Evolutionary conservation across 371 early-diverging fungal genomes (phyloP).

Genomic region (Apophysomyces sp.): DNA sequence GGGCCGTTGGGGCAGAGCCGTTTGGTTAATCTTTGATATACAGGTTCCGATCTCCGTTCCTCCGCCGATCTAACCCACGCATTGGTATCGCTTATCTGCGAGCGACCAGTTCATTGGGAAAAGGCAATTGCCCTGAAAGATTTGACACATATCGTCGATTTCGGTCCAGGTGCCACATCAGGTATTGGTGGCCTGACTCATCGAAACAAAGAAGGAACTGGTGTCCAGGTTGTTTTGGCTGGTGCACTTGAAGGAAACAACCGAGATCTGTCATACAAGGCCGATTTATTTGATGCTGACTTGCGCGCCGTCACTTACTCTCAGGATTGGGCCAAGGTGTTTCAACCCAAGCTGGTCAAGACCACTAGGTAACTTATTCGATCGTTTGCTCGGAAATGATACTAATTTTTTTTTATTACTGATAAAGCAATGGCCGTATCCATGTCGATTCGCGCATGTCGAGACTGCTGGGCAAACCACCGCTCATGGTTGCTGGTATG

Average conservation of each 20-base stretch:
- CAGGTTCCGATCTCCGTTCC: constrained; percentile 67
- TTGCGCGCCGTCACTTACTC: constrained; percentile 80
- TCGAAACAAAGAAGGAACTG: constrained; percentile 95
- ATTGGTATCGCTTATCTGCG: constrained; percentile 81
- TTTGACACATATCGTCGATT: constrained; percentile 90
- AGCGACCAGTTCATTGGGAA: constrained; percentile 87
- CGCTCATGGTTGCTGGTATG: constrained; percentile 92
- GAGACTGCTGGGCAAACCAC: constrained; percentile 86
- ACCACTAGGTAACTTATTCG: constrained; percentile 37
- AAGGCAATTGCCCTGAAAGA: constrained; percentile 69
- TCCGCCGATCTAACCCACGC: constrained; percentile 60
- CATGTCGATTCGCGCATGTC: constrained; percentile 91
- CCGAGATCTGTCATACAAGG: constrained; percentile 79
- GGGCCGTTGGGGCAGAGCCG: constrained; percentile 41
- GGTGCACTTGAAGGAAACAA: constrained; percentile 68
- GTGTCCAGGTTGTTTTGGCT: constrained; percentile 84
- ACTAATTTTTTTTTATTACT: background rate
- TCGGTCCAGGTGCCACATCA: constrained; percentile 91
- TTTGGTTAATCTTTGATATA: background rate
- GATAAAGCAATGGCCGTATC: constrained; percentile 63
- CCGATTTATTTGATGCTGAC: constrained; percentile 81
- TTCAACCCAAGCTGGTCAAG: constrained; percentile 75
- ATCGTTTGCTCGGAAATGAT: background rate
- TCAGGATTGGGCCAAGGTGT: constrained; percentile 89
- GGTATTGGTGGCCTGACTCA: constrained; percentile 88